Evolutionary conservation across 306 rosid genomes (phyloP), one percentile per base, ranked within the genome.

Genomic region (Hippophae tibetana): DNA sequence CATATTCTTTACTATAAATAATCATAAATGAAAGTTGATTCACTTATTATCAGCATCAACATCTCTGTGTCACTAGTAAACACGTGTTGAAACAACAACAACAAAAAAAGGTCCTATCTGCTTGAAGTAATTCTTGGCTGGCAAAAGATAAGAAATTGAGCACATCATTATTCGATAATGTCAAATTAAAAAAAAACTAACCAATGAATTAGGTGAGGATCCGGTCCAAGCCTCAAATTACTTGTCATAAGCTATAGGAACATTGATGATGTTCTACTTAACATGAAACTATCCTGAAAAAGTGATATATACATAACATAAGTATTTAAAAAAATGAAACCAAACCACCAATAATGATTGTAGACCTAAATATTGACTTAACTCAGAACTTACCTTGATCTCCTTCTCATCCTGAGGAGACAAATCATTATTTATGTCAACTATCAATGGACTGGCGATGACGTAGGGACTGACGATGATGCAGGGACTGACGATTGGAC

Each of bases 281-380:
- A 65, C 64, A 66, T 56, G 57, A 92, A 92, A 73, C 79, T 78
- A 9, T 81, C 93, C 98, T 92, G 72, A 61, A 79, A 80, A 72
- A 48, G 58, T 7, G 43, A 61, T 25, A 13, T 1, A 10, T 38
- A 23, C 51, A 48, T 13, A 75, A 56, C 52, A 40, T 10, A 13
- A 60, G 38, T 5, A 42, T 49, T 44, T 42, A 13, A 47, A 50
- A 60, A 18, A 56, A 48, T 26, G 61, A 54, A 72, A 7, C 10
- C 43, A 64, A 54, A 43, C n/a, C 52, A 23, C 8, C 43, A n/a
- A 52, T 7, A 49, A 14, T 27, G 62, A 67, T 51, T n/a, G 61
- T 43, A 48, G 46, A 8, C 43, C 47, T 57, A 60, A 40, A 46
- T 52, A n/a, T 67, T 62, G 42, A 48, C 10, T 41, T 64, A 54